A percentile compares a stretch with the other conserved stretches of the same genome.
Evolutionary conservation across 2,329 filamentous ascomycete genomes (phyloP).

Genomic region (Tolypocladium ovalisporum): DNA sequence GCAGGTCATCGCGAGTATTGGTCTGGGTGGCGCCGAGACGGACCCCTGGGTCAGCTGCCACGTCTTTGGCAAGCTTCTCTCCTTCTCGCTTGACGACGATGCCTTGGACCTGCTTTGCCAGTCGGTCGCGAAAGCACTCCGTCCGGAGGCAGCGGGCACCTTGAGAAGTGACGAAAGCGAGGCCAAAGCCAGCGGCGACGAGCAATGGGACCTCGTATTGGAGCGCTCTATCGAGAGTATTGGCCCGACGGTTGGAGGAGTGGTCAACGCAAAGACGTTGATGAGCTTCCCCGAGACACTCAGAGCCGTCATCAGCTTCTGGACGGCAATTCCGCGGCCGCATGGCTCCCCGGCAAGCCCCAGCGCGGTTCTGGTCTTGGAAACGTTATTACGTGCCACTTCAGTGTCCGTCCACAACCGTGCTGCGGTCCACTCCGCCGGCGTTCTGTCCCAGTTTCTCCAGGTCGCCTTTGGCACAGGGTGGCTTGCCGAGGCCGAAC

Average conservation of each 20-base stretch:
- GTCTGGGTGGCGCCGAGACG: conserved; percentile 51
- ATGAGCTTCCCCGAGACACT: conserved; percentile 54
- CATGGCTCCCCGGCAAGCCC: conserved; percentile 32
- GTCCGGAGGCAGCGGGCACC: conserved; percentile 16
- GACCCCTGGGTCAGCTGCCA: conserved; percentile 60
- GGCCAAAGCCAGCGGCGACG: conserved; percentile 17
- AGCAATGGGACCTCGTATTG: conserved; percentile 27
- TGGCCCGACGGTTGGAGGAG: conserved; percentile 30
- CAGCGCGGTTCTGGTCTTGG: conserved; percentile 53
- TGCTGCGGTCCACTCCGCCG: conserved; percentile 59
- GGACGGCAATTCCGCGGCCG: conserved; percentile 48
- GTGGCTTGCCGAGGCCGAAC: conserved; percentile 44
- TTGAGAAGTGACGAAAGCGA: conserved; percentile 1
- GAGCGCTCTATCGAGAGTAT: conserved; percentile 25
- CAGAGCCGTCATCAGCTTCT: conserved; percentile 50
- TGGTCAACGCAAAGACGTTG: conserved; percentile 38
- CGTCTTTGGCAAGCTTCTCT: conserved; percentile 71
- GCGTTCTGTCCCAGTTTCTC: conserved; percentile 57
- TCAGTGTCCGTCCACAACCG: conserved; percentile 58
- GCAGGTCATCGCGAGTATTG: conserved; percentile 57
- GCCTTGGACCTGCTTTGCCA: conserved; percentile 60
- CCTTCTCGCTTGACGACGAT: conserved; percentile 72
- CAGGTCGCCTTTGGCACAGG: conserved; percentile 46
- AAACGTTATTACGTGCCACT: conserved; percentile 47
- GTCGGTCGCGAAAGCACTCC: conserved; percentile 27